Base-by-base conservation (phyloP, 805 yeast species). In the Metschnikowia drakensbergensis region DNA sequence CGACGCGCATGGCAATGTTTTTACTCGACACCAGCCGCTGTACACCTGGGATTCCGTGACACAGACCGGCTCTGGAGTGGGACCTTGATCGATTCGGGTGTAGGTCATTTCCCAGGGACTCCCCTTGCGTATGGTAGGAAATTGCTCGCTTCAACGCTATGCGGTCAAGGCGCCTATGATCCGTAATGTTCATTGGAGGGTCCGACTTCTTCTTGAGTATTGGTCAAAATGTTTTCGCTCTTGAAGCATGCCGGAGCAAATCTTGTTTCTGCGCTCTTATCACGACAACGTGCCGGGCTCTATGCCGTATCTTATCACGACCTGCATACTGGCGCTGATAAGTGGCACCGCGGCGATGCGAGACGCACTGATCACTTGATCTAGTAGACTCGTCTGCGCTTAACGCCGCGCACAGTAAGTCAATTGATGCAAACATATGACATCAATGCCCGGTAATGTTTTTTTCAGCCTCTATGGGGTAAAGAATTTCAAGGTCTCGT, bases 401-500 rank as follows among this genome's bases (percentile, higher is more conserved):
- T 17, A 17, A 17, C 17, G 17, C 17, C 17, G 17, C 17, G 17
- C 17, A 17, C 17, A 17, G 17, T 17, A 2, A 17, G 17, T 17
- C 17, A 17, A 17, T 17, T 17, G 17, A 17, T 17, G 17, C 17
- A 17, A 17, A 17, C 17, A 17, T 17, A 2, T n/a, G n/a, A n/a
- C n/a, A n/a, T 17, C 17, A 17, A 17, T 17, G 17, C 17, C 17
- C 17, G 17, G 17, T 17, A 17, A 17, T 17, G 17, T 17, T 17
- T 17, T 17, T 17, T 17, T 17, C 17, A 17, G 17, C 13, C 8
- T 30, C 29, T 32, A 40, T 30, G 43, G 43, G 6, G 43, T 31
- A 11, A 30, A 23, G 13, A 63, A 60, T 47, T 51, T 53, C 41
- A 69, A 53, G 9, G 59, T 51, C 1, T 69, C 68, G 42, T 71